Evolutionary conservation across 495 filamentous ascomycete genomes (phyloP), one percentile per base, ranked within the genome.

Genomic region (Annulohypoxylon bovei): DNA sequence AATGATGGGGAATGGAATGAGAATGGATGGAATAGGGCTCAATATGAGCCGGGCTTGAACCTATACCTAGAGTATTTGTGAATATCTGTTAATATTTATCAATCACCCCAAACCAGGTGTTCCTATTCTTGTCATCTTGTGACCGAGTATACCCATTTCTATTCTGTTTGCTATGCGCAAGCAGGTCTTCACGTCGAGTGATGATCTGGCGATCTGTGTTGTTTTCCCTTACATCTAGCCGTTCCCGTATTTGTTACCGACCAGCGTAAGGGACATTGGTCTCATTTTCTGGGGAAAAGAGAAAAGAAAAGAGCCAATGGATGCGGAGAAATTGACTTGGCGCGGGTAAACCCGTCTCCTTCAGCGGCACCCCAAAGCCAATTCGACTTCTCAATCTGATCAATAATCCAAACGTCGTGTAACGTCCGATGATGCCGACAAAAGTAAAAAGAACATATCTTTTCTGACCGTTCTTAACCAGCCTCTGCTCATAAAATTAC

Each of bases 21-120:
- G 30, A 49, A 42, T 39, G 30, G 37, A 44, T 32, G 30, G 22
- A 39, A 63, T 33, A 60, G 69, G 69, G 69, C 69, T 72, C 64
- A 55, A 67, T 35, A 64, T 60, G 64, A 72, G 69, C 64, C 58
- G 64, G 64, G 69, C 64, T 72, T 67, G 64, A 59, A 67, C 69
- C 59, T 68, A 72, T 72, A 67, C 64, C 69, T 72, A 72, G 69
- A 72, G 69, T 72, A 72, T 67, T 68, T 67, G 69, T 72, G 69
- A 72, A 72, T 72, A 72, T 67, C 46, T 60, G 59, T 59, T 72
- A 72, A 72, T 62, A 59, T 72, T 54, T 44, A 69, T 20, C 56
- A 68, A 71, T 71, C 57, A 67, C 42, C 57, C 20, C 25, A 58
- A 22, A 23, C n/a, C 8, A 18, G 18, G 18, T 11, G 11, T 18